Conservation (phyloP, 1,284 basidiomycete genomes). For the Marasmius fiardii region DNA sequence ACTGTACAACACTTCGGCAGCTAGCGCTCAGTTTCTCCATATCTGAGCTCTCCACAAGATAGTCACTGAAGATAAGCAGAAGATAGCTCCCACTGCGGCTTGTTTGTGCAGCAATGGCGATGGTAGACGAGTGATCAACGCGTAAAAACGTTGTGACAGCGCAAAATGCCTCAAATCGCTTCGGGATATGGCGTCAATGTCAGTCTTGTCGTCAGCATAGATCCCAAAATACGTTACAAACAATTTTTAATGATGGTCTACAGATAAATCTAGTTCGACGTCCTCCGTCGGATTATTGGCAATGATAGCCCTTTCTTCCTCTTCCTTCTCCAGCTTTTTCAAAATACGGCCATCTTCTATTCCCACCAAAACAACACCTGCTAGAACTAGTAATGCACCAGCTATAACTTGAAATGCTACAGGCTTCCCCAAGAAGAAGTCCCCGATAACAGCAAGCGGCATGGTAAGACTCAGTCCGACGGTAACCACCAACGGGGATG, state of each 20-base stretch:
- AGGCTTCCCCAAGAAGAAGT: constrained; percentile 62
- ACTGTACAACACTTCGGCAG: too few species aligned
- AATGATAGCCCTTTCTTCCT: not conserved
- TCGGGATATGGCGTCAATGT: not conserved
- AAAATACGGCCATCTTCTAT: constrained; percentile 44
- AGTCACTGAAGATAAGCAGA: too few species aligned
- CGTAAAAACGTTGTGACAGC: too few species aligned
- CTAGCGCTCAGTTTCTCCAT: too few species aligned
- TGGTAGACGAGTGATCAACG: too few species aligned
- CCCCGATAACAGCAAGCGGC: constrained; percentile 82
- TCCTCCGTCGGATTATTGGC: not conserved
- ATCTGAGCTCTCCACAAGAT: too few species aligned
- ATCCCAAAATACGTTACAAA: too few species aligned
- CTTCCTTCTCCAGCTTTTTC: not conserved
- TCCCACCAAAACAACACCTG: constrained; percentile 67
- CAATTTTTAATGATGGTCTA: constrained; percentile 1
- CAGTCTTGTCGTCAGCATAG: too few species aligned
- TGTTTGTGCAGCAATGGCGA: too few species aligned
- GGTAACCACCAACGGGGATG: constrained; percentile 91
- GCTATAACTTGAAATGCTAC: constrained; percentile 54
- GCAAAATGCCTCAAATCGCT: too few species aligned
- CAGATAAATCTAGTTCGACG: constrained; percentile 4
- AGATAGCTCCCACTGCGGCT: too few species aligned
- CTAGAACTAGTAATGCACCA: constrained; percentile 66
- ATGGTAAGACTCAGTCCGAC: constrained; percentile 95